Conservation (phyloP, 208 protist genomes). For the Leishmania braziliensis region DNA sequence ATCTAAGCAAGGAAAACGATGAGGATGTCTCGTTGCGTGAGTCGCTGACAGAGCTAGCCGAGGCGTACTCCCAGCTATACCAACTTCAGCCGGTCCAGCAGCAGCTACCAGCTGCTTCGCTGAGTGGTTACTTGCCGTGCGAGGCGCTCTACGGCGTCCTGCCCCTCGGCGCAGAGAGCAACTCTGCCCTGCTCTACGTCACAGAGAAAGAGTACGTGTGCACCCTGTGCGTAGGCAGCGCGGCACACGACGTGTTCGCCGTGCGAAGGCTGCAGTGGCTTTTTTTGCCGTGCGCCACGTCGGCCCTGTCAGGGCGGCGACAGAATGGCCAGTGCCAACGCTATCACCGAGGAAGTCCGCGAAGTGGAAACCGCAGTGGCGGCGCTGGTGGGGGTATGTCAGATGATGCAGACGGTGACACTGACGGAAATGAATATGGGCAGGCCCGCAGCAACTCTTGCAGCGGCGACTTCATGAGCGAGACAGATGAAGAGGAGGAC, state of each 20-base stretch:
- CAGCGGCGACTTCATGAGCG: neutral
- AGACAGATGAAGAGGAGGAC: constrained; percentile 13
- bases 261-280: constrained; percentile 63
- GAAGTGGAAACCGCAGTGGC: neutral
- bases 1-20: constrained; percentile 29
- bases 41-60: constrained; percentile 24
- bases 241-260: constrained; percentile 48
- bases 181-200: constrained; percentile 73
- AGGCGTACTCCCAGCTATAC: constrained; percentile 16
- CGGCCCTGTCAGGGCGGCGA: constrained; percentile 1
- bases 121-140: constrained; percentile 38
- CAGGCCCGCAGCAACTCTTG: neutral
- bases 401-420: neutral
- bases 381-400: too few relatives aligned
- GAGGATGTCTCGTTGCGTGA: constrained; percentile 39
- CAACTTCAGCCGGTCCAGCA: constrained; percentile 24
- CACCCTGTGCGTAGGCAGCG: constrained; percentile 17
- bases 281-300: constrained; percentile 37
- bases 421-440: neutral
- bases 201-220: constrained; percentile 39
- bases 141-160: constrained; percentile 77
- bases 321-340: neutral
- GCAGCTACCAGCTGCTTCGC: constrained; percentile 2
- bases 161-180: constrained; percentile 38
- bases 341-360: neutral